Evolutionary conservation across 768 basidiomycete genomes (phyloP), one percentile per base, ranked within the genome.

Genomic region (Naganishia randhawae): DNA sequence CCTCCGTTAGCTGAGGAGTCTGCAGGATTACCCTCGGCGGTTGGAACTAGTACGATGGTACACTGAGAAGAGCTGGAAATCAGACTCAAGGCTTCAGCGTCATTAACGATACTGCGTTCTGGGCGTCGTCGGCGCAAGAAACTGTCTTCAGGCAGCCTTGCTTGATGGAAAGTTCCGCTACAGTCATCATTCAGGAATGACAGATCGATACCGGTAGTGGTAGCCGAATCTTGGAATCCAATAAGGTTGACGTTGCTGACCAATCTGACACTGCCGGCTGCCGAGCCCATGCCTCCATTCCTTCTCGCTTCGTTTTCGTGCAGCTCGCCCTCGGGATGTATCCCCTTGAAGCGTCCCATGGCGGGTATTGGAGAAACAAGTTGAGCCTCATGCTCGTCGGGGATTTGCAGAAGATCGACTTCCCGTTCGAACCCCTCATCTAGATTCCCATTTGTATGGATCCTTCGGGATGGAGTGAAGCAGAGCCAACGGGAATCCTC

Each of bases 261-360:
- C 55, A 35, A 57, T n/a, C n/a, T n/a, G 55, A 39, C 55, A 41
- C 13, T 25, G 9, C 25, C 25, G 3, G 41, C 14, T 11, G 57
- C 33, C 7, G 57, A 39, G 10, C 57, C 57, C 7, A 17, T 10
- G 13, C 22, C 19, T 53, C 27, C 33, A 25, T 39, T 25, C 17
- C 57, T 39, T 13, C 57, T 25, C 16, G 39, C 39, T 61, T 61
- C 39, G 37, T 42, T 61, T 29, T 61, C 57, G n/a, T 29, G 27
- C 7, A 13, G 27, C n/a, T 61, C 57, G 11, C 41, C 57, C 2
- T 25, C 25, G 25, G 57, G 39, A 29, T 61, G 35, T n/a, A 61
- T 1, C 11, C 57, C 57, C 9, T 42, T 29, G n/a, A 27, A 27
- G 14, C n/a, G 35, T 4, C 10, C 37, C 17, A 25, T 39, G 3